Base-by-base conservation (phyloP, 2,329 filamentous ascomycete genomes). In the Helminthosporium solani region DNA sequence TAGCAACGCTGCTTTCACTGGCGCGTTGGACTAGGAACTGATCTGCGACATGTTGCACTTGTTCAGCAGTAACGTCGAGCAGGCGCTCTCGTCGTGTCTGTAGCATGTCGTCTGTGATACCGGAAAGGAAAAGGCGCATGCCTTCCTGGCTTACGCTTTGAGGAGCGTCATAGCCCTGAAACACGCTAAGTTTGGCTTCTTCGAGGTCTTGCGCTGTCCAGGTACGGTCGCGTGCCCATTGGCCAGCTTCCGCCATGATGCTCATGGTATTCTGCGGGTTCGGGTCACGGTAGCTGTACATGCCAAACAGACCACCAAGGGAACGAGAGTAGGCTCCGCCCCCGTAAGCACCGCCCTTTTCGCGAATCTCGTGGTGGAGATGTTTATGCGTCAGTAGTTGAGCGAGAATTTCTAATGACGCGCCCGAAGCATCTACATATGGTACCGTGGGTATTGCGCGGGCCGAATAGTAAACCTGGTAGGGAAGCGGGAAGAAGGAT, bases 321-420 rank as follows among this genome's bases (percentile, higher is more conserved):
- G 87, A 82, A 19, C 85, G 84, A 35, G 87, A 86, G 67, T 90
- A 92, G 1, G 94, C 92, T 12, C 91, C 90, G 18, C 90, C 94
- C 35, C 94, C 94, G 58, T 99, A 99, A 0, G 94, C 94, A 30
- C 94, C 94, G 25, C 94, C 94, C 72, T 97, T 97, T 67, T 99
- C 94, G 44, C 94, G 88, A 56, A 99, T 96, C 71, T 97, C 94
- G 57, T 95, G 92, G 67, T 99, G 94, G 21, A 99, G 78, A 65
- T 96, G 88, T 71, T 96, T 96, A 74, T 99, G 92, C 0, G 92
- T 97, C 25, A 99, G 81, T 15, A 99, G 82, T 67, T 96, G 90
- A 11, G 91, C 85, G 18, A 99, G 83, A 33, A 97, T 87, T 60
- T 92, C 90, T 14, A 97, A 83, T 0, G 90, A 81, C 1, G 94